These are phyloP conservation scores for Fraxinus albicans DNA, from an alignment of 305 asterid genomes.

Conservation along the genomic window DNA sequence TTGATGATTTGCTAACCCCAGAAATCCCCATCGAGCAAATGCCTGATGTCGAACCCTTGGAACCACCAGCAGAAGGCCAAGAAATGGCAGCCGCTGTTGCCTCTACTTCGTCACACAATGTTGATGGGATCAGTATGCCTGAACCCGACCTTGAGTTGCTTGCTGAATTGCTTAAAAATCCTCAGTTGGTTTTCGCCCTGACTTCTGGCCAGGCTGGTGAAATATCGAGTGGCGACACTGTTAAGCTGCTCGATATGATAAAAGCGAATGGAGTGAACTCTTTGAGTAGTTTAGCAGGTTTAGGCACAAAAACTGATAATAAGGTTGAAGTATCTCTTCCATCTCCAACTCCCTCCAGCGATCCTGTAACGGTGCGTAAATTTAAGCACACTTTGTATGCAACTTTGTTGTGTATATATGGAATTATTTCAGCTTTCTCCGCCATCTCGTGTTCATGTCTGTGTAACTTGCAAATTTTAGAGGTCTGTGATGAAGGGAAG, in stretches of 20 bases:
- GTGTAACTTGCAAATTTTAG: not conserved
- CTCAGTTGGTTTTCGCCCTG: slow-evolving; percentile 81
- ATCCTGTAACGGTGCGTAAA: slow-evolving; percentile 92
- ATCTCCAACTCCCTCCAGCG: slow-evolving; percentile 91
- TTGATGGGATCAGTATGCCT: slow-evolving; percentile 40
- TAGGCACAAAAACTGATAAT: slow-evolving; percentile 41
- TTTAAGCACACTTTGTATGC: slow-evolving; percentile 57
- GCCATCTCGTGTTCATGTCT: not conserved
- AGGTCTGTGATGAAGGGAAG: not conserved
- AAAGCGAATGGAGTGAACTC: slow-evolving; percentile 57
- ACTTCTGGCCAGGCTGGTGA: slow-evolving; percentile 79
- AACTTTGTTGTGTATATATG: slow-evolving; percentile 21
- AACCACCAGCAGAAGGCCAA: slow-evolving; percentile 33
- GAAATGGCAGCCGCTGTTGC: slow-evolving; percentile 30
- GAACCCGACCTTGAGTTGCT: slow-evolving; percentile 85
- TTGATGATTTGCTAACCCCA: slow-evolving; percentile 77
- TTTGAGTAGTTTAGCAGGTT: slow-evolving; percentile 42
- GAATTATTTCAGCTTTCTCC: slow-evolving; percentile 5
- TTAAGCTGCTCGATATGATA: slow-evolving; percentile 83
- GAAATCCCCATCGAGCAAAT: slow-evolving; percentile 75
- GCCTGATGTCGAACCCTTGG: slow-evolving; percentile 62
- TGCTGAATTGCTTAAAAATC: slow-evolving; percentile 82
- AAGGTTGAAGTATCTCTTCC: slow-evolving; percentile 91
- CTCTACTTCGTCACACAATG: slow-evolving; percentile 37
- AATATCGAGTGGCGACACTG: slow-evolving; percentile 57